A percentile compares a stretch with the other conserved stretches of the same genome.
Conservation (phyloP, 495 filamentous ascomycete genomes). For the Penicillium riverlandense region DNA sequence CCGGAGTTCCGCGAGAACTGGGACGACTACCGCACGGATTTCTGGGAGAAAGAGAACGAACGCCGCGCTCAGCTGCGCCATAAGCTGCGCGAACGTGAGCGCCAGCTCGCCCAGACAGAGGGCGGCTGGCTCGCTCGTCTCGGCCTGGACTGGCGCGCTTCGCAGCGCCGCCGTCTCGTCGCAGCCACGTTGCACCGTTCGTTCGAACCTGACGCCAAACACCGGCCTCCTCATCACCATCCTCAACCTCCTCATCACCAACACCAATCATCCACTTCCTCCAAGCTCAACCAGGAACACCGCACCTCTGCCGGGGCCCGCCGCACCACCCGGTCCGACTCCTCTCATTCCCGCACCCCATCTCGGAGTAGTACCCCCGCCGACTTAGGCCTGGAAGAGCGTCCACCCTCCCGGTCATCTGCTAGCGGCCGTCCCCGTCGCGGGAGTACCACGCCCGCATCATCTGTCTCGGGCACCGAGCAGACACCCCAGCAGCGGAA, state of each 20-base stretch:
- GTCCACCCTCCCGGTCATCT: constrained; percentile 32
- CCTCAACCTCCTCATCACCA: constrained; percentile 20
- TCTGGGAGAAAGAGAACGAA: constrained; percentile 96
- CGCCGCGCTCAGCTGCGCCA: constrained; percentile 65
- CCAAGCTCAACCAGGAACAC: constrained; percentile 27
- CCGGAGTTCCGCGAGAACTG: constrained; percentile 95
- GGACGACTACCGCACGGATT: constrained; percentile 87
- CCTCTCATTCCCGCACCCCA: constrained; percentile 38
- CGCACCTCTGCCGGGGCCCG: constrained; percentile 21
- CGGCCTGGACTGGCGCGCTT: constrained; percentile 54
- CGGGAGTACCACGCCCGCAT: constrained; percentile 18
- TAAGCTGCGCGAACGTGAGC: constrained; percentile 57
- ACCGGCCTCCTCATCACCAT: constrained; percentile 20
- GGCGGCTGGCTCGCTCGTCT: constrained; percentile 79
- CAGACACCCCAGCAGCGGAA: constrained; percentile 26
- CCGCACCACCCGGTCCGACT: constrained; percentile 34
- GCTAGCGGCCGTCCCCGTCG: constrained; percentile 28
- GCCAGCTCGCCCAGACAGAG: constrained; percentile 55
- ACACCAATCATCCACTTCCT: constrained; percentile 25
- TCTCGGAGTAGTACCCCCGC: constrained; percentile 45
- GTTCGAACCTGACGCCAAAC: constrained; percentile 13
- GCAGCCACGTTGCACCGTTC: constrained; percentile 22
- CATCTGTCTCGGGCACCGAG: constrained; percentile 18
- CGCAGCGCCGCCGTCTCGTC: constrained; percentile 35
- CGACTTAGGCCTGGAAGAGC: constrained; percentile 22